Percentiles rank a stretch among this genome's conserved stretches.
Conservation (phyloP, 2,329 filamentous ascomycete genomes). For the Colletotrichum sidae region DNA sequence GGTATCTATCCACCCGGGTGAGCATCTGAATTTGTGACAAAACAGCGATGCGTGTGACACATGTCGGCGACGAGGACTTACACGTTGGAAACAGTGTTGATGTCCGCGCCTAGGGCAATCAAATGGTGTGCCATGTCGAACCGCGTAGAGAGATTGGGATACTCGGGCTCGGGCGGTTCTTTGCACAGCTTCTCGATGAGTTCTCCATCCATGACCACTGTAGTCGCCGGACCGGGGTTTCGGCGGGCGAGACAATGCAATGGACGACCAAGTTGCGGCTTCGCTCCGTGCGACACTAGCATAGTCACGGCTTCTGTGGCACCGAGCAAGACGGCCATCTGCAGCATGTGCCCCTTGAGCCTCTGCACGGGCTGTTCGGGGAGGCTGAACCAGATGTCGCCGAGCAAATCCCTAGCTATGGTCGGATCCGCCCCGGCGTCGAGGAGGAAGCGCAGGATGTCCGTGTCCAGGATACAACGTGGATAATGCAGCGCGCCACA, state of each 20-base stretch:
- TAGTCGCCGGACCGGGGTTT: conserved; percentile 5
- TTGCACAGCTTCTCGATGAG: not conserved
- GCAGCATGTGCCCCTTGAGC: conserved; percentile 11
- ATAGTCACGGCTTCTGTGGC: conserved; percentile 13
- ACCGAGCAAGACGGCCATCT: conserved; percentile 16
- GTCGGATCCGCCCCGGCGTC: conserved; percentile 20
- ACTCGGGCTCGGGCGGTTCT: conserved; percentile 1
- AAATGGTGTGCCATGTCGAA: conserved; percentile 5
- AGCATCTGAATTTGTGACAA: not conserved
- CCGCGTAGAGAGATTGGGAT: conserved; percentile 14
- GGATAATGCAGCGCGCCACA: conserved; percentile 19
- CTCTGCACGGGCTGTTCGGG: conserved; percentile 11
- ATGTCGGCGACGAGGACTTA: not conserved
- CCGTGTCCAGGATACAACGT: conserved; percentile 9
- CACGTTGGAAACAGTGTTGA: conserved; percentile 4
- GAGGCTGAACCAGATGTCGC: not conserved
- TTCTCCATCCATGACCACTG: conserved; percentile 6
- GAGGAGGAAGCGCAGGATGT: conserved; percentile 18
- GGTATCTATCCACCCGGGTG: not conserved
- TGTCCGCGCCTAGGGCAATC: conserved; percentile 4
- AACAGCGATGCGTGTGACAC: not conserved
- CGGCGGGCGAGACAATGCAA: conserved; percentile 12
- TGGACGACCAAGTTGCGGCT: conserved; percentile 1
- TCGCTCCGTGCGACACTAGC: conserved; percentile 15
- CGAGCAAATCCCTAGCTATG: conserved; percentile 2